phyloP scores from a whole-genome alignment of 1,284 basidiomycete genomes.

The Pascua guehoae region DNA sequence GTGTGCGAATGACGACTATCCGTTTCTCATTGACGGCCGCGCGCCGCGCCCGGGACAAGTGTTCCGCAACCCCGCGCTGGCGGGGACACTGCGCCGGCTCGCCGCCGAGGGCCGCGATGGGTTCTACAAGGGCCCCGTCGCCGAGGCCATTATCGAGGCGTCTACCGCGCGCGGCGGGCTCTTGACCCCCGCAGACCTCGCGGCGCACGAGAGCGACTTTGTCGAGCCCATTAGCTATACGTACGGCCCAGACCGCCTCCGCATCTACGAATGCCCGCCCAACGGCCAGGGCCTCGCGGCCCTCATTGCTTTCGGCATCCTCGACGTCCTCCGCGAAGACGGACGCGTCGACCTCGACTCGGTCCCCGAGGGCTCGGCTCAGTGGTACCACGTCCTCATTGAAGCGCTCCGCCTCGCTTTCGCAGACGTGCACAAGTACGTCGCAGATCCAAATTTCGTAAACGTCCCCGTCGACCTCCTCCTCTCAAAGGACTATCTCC shows the following conservation, averaged over 20 bases:
- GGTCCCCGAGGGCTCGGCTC: conserved; percentile 79
- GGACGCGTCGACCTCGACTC: conserved; percentile 60
- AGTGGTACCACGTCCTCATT: conserved; percentile 83
- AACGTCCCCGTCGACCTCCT: conserved; percentile 72
- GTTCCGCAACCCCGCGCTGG: conserved; percentile 64
- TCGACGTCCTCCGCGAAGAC: conserved; percentile 58
- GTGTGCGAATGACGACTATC: conserved; percentile 12
- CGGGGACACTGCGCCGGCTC: conserved; percentile 71
- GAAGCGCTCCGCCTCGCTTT: conserved; percentile 55
- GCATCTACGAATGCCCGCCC: conserved; percentile 73
- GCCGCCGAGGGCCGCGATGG: conserved; percentile 79
- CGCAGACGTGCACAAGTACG: conserved; percentile 64
- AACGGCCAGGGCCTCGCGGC: conserved; percentile 95
- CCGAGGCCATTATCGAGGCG: conserved; percentile 71
- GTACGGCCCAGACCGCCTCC: conserved; percentile 57
- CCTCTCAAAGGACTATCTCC: conserved; percentile 78
- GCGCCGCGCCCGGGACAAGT: conserved; percentile 23
- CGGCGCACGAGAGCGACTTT: conserved; percentile 67
- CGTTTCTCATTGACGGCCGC: conserved; percentile 22
- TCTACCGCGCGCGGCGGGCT: conserved; percentile 74
- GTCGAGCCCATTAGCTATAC: conserved; percentile 81
- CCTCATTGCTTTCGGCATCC: conserved; percentile 80
- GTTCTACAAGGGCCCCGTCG: conserved; percentile 84
- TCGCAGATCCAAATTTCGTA: conserved; percentile 75
- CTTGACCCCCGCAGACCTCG: conserved; percentile 84